Percentiles rank a stretch among this genome's conserved stretches.
phyloP scores from a whole-genome alignment of 495 filamentous ascomycete species.

The Pyrenula massariospora region DNA sequence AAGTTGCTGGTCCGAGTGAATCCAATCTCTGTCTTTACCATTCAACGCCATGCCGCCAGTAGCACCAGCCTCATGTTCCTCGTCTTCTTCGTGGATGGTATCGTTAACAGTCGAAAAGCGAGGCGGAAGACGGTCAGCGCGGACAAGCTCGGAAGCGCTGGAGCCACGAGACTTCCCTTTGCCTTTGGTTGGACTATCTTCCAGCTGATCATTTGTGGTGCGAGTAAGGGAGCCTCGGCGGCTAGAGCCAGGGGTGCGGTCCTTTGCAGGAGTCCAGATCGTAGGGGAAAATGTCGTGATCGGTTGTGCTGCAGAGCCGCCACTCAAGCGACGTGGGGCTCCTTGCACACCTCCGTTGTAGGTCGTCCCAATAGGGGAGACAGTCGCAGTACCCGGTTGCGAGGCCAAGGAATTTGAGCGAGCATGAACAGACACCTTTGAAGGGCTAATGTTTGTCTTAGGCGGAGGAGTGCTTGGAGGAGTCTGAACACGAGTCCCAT shows the following conservation, averaged over 20 bases:
- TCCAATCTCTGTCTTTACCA: neutral
- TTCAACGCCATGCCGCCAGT: neutral
- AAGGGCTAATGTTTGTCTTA: neutral
- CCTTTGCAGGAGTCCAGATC: neutral
- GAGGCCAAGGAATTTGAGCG: neutral
- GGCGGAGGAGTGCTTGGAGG: neutral
- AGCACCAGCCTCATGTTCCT: neutral
- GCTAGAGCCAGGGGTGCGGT: neutral
- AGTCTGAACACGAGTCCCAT: neutral
- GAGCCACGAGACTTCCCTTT: neutral
- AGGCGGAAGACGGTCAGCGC: neutral
- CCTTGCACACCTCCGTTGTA: neutral
- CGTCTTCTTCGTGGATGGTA: neutral
- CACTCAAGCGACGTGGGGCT: neutral
- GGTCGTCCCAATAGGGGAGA: neutral
- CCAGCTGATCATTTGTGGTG: neutral
- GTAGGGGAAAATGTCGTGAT: neutral
- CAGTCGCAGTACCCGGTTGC: neutral
- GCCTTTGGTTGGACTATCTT: neutral
- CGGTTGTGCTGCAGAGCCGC: neutral
- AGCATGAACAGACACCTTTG: neutral
- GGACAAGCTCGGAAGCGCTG: neutral
- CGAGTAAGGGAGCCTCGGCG: neutral
- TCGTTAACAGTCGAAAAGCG: neutral
- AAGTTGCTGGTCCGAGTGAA: neutral